Conservation (phyloP, 495 filamentous ascomycete genomes). For the Penicillium flavigenum region DNA sequence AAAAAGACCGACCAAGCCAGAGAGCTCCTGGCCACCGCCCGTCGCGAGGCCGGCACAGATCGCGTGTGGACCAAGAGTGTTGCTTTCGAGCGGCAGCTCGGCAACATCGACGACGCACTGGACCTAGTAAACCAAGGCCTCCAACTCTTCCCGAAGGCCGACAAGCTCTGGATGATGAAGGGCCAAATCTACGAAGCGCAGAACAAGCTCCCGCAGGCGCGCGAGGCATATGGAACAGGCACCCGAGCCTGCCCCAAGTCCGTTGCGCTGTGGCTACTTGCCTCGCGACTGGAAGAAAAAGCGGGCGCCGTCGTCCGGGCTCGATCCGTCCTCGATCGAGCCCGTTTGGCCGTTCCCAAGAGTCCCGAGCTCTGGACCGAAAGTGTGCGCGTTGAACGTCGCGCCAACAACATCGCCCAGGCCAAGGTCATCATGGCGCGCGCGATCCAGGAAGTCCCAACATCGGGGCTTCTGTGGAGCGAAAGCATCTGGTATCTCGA, state of each 20-base stretch:
- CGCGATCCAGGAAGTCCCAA: slow-evolving; percentile 86
- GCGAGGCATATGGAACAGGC: slow-evolving; percentile 87
- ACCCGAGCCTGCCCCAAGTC: slow-evolving; percentile 82
- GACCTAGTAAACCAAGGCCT: slow-evolving; percentile 85
- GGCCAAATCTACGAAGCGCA: slow-evolving; percentile 91
- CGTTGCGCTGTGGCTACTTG: slow-evolving; percentile 85
- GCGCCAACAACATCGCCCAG: slow-evolving; percentile 78
- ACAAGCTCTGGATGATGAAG: slow-evolving; percentile 98
- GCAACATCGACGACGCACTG: slow-evolving; percentile 74
- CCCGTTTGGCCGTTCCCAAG: slow-evolving; percentile 81
- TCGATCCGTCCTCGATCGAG: slow-evolving; percentile 86
- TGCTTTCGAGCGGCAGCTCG: slow-evolving; percentile 82
- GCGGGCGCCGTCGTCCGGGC: slow-evolving; percentile 84
- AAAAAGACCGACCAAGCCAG: slow-evolving; percentile 75
- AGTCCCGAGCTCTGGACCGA: slow-evolving; percentile 85
- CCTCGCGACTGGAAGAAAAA: slow-evolving; percentile 82
- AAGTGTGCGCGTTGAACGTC: slow-evolving; percentile 84
- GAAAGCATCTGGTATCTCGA: slow-evolving; percentile 96
- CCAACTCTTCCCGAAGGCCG: slow-evolving; percentile 78
- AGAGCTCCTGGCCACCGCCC: slow-evolving; percentile 73
- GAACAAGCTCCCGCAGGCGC: slow-evolving; percentile 73
- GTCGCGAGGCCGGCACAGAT: slow-evolving; percentile 85
- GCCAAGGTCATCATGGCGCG: slow-evolving; percentile 90
- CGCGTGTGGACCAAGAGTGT: slow-evolving; percentile 96
- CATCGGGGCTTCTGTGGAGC: slow-evolving; percentile 84